A percentile compares a stretch with the other conserved stretches of the same genome.
Evolutionary conservation across 2,329 filamentous ascomycete genomes (phyloP).

Genomic region (Colletotrichum liriopes): DNA sequence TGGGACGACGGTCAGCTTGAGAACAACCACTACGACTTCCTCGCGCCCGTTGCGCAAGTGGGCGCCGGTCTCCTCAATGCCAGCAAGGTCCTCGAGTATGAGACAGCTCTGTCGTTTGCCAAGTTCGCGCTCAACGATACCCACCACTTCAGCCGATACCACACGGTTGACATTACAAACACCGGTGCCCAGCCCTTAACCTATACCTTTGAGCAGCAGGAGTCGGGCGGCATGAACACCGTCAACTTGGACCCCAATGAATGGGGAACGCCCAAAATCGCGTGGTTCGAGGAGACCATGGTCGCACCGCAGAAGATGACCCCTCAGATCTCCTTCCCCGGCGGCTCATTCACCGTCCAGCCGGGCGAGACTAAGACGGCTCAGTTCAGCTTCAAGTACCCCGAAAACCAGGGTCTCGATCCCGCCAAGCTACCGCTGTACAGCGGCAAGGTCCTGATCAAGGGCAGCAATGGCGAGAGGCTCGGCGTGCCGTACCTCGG

Average conservation of each 20-base stretch:
- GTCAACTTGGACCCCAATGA: conserved; percentile 20
- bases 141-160: conserved; percentile 52
- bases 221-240: conserved; percentile 47
- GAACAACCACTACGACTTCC: conserved; percentile 41
- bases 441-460: conserved; percentile 53
- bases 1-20: conserved; percentile 31
- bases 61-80: conserved; percentile 60
- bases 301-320: conserved; percentile 26
- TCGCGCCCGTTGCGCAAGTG: conserved; percentile 55
- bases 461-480: conserved; percentile 51
- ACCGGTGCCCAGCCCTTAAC: conserved; percentile 51
- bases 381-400: conserved; percentile 35
- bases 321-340: conserved; percentile 19
- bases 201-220: conserved; percentile 51
- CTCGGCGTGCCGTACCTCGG: conserved; percentile 54
- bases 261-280: conserved; percentile 41
- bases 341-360: conserved; percentile 20
- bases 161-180: conserved; percentile 53
- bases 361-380: conserved; percentile 30
- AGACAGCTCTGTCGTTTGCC: conserved; percentile 55
- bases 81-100: conserved; percentile 57
- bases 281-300: conserved; percentile 32
- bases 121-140: conserved; percentile 63
- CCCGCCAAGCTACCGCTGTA: conserved; percentile 51
- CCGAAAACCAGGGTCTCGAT: conserved; percentile 37